Base-by-base conservation (phyloP, 805 yeast species). In the Millerozyma acaciae region DNA sequence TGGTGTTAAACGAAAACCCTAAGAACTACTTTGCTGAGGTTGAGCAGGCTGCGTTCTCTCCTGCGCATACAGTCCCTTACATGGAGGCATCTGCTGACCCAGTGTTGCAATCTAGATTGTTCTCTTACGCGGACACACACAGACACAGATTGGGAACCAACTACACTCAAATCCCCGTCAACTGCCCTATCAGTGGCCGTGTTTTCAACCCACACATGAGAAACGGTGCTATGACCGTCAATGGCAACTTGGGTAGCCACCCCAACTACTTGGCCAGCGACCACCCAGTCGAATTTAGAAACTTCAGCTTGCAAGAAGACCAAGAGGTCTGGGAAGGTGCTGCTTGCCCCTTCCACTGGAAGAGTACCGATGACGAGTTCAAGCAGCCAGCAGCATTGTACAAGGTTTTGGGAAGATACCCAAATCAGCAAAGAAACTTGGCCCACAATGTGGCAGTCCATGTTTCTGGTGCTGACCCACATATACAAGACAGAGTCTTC, bases 331-430 rank as follows among this genome's bases (percentile, higher is more conserved):
- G 93, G 93, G 64, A 67, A 37, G 93, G 93, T 37, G 76, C 87
- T 34, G 93, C 93, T 29, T 65, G 80, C 41, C 86, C 90, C 44
- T 84, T 75, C 78, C 93, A 87, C 66, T 88, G 96, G 96, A 72
- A 74, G 37, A 75, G 75, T 35, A 64, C 73, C 17, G 82, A 79
- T 32, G 86, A 76, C 39, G 96, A 89, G 65, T 89, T 65, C 58
- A 73, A 61, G 43, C 96, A 89, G 67, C 83, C 96, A 32, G 68
- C 80, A 41, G 78, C 59, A 21, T 73, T 89, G 50, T 90, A 87
- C 78, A 70, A 82, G 38, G 93, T 85, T 21, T 72, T 85, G 55
- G 83, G 83, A 34, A 80, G 65, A 55, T 77, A 80, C 51, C 78
- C 84, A 10, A 87, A 88, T 48, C 95, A 86, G 62, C 96, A 87